phyloP scores from a whole-genome alignment of 2,329 filamentous ascomycete species.

The Aspergillus sojae region DNA sequence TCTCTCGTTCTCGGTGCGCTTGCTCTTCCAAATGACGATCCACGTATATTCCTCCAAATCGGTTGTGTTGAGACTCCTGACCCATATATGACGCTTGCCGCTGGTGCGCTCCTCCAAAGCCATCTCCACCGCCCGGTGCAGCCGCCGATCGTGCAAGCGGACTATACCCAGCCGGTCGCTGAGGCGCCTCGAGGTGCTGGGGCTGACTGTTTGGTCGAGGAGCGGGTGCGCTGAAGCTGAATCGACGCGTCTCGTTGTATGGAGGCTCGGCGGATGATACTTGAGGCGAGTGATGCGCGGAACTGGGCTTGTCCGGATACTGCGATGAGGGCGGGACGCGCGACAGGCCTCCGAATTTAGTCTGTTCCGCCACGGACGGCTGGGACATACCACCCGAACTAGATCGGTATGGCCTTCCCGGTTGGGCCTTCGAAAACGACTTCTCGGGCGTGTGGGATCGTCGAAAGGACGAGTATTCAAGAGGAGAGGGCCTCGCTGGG shows the following conservation, averaged over 20 bases:
- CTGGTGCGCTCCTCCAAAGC: constrained; percentile 26
- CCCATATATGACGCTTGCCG: constrained; percentile 33
- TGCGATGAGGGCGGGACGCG: constrained; percentile 33
- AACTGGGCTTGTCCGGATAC: constrained; percentile 39
- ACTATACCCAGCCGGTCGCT: constrained; percentile 39
- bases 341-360: constrained; percentile 35
- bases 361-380: constrained; percentile 30
- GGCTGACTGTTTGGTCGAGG: constrained; percentile 47
- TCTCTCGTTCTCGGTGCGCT: constrained; percentile 38
- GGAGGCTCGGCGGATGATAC: constrained; percentile 37
- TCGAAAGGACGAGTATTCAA: constrained; percentile 65
- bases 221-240: constrained; percentile 47
- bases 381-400: constrained; percentile 37
- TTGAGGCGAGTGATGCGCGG: constrained; percentile 38
- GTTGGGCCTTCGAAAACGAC: constrained; percentile 53
- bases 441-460: constrained; percentile 76
- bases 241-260: constrained; percentile 41
- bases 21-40: constrained; percentile 42
- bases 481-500: constrained; percentile 47
- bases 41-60: constrained; percentile 36
- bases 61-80: constrained; percentile 34
- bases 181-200: constrained; percentile 37
- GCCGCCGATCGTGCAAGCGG: constrained; percentile 34
- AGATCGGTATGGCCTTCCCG: constrained; percentile 39
- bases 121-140: constrained; percentile 25